phyloP scores from a whole-genome alignment of 257 asterid genomes.

The Forsythia viridissima region DNA sequence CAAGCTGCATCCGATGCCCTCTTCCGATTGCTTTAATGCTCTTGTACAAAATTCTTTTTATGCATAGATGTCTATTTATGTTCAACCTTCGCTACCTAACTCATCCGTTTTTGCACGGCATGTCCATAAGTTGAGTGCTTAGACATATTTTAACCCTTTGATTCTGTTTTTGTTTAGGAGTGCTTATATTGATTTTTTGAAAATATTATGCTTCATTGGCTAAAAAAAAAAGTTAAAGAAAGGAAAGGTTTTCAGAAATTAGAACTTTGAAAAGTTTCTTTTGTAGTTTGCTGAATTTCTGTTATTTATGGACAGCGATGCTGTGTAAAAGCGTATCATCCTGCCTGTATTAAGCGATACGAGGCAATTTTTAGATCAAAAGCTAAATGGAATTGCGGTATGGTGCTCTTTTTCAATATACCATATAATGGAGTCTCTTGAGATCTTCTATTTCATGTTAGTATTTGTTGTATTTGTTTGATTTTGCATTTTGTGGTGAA shows the following conservation, averaged over 20 bases:
- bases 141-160: background rate
- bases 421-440: background rate
- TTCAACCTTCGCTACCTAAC: too few species aligned
- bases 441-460: background rate
- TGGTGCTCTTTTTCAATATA: slow-evolving; percentile 16
- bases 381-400: slow-evolving; percentile 90
- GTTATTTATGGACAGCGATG: slow-evolving; percentile 64
- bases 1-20: too few species aligned
- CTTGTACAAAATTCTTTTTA: too few species aligned
- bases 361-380: slow-evolving; percentile 77
- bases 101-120: background rate
- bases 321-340: slow-evolving; percentile 95
- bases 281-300: slow-evolving; percentile 15
- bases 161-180: too few species aligned
- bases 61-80: too few species aligned
- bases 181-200: background rate
- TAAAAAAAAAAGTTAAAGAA: too few species aligned
- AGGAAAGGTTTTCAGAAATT: background rate
- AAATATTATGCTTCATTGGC: background rate
- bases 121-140: background rate
- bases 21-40: too few species aligned
- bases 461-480: background rate
- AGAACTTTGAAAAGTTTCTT: slow-evolving; percentile 1
- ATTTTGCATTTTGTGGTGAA: too few species aligned
- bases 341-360: slow-evolving; percentile 87